Conservation (phyloP, 192 early-diverging fungal species). For the Coemansia sp. region DNA sequence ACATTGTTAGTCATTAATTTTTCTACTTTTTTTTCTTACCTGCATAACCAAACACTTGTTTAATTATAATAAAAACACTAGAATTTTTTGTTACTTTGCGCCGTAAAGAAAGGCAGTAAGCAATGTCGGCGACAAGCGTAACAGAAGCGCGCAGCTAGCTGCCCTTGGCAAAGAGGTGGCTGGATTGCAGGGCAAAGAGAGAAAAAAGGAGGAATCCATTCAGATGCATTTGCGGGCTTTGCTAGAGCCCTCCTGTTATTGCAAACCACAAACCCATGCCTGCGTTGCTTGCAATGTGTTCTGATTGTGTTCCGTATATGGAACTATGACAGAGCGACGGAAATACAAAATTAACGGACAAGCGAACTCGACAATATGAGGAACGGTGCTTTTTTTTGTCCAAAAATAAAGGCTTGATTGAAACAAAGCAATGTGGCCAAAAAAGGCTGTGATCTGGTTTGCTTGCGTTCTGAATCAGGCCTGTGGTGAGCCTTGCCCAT, state of each 20-base stretch:
- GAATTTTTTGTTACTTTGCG: constrained; percentile 5
- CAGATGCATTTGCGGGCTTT: too few relatives aligned
- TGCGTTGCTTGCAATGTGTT: too few relatives aligned
- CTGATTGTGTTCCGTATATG: neutral
- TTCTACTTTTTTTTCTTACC: neutral
- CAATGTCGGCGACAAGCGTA: neutral
- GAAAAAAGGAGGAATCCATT: too few relatives aligned
- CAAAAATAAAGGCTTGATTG: neutral
- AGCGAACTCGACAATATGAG: neutral
- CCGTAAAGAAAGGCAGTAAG: neutral
- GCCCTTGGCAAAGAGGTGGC: neutral
- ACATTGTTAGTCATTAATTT: constrained; percentile 9
- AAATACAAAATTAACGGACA: neutral
- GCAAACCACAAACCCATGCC: too few relatives aligned
- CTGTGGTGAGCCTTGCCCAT: neutral
- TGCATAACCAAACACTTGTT: neutral
- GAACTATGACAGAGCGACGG: neutral
- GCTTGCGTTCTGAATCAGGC: neutral
- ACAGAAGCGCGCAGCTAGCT: neutral
- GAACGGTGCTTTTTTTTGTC: neutral
- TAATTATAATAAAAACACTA: neutral
- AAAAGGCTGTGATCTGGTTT: neutral
- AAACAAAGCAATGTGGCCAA: neutral
- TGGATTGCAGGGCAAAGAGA: neutral
- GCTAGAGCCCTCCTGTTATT: too few relatives aligned